A percentile compares a stretch with the other conserved stretches of the same genome.
Conservation (phyloP, 768 basidiomycete species). For the Daedalea quercina region DNA sequence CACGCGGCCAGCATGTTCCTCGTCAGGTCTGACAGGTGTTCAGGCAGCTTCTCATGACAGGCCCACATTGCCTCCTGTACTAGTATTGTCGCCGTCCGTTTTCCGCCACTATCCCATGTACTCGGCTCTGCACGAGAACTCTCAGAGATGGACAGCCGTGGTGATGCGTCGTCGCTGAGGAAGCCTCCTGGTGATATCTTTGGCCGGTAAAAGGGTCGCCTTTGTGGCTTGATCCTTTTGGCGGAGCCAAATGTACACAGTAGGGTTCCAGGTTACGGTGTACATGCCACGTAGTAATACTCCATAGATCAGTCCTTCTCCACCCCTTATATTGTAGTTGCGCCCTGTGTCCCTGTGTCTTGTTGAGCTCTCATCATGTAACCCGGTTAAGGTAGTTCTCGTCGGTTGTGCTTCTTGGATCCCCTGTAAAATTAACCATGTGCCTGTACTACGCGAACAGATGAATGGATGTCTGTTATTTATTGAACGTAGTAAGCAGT, state of each 20-base stretch:
- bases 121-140: background rate
- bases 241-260: background rate
- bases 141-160: background rate
- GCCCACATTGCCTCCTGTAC: background rate
- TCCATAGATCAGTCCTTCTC: background rate
- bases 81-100: background rate
- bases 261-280: background rate
- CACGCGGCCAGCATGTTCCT: background rate
- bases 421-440: too few species aligned
- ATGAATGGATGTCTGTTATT: too few species aligned
- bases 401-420: too few species aligned
- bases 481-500: too few species aligned
- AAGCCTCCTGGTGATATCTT: background rate
- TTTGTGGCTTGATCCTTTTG: conserved; percentile 3
- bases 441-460: too few species aligned
- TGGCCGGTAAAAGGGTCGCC: conserved; percentile 11
- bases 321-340: background rate
- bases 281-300: background rate
- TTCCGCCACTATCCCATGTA: background rate
- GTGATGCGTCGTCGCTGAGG: background rate
- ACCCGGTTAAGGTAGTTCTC: too few species aligned
- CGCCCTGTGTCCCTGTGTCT: background rate
- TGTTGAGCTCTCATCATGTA: too few species aligned
- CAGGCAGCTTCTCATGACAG: background rate
- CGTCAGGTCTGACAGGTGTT: background rate